Evolutionary conservation across 139 green algal species (phyloP).

Genomic region (Pleodorina starrii): DNA sequence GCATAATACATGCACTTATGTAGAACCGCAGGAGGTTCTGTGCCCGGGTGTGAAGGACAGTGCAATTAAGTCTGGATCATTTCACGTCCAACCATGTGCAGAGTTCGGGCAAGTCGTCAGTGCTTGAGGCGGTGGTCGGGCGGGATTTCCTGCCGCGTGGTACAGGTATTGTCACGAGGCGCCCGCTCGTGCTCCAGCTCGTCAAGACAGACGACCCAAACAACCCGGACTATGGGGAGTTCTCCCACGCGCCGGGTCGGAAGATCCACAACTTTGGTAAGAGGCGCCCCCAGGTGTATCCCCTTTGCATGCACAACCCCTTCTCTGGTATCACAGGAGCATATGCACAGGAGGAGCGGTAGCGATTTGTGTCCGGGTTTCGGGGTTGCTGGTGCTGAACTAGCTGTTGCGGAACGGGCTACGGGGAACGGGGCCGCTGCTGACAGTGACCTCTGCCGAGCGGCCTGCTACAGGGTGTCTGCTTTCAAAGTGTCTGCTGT

Average conservation of each 20-base stretch:
- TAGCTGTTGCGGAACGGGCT: too few species aligned
- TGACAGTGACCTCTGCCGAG: too few species aligned
- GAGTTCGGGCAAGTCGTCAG: conserved; percentile 94
- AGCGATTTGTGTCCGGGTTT: too few species aligned
- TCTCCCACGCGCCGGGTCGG: conserved; percentile 84
- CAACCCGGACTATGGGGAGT: conserved; percentile 91
- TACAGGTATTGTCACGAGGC: conserved; percentile 94
- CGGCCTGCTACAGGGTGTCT: too few species aligned
- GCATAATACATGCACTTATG: too few species aligned
- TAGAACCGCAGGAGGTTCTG: too few species aligned
- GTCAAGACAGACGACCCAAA: conserved; percentile 84
- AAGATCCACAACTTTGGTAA: conserved; percentile 91
- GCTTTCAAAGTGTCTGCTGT: background rate
- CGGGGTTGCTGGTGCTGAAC: too few species aligned
- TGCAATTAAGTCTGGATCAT: too few species aligned
- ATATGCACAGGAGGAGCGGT: background rate
- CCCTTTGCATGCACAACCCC: too few species aligned
- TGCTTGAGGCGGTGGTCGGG: conserved; percentile 96
- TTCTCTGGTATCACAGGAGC: background rate
- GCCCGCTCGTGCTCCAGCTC: conserved; percentile 93
- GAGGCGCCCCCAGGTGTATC: conserved; percentile 5
- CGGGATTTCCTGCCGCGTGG: conserved; percentile 94
- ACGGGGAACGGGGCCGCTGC: too few species aligned
- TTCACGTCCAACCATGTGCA: too few species aligned
- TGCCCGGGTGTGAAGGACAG: too few species aligned